These are phyloP conservation scores for Vinca major DNA, from an alignment of 305 asterid species.

Conservation along the genomic window DNA sequence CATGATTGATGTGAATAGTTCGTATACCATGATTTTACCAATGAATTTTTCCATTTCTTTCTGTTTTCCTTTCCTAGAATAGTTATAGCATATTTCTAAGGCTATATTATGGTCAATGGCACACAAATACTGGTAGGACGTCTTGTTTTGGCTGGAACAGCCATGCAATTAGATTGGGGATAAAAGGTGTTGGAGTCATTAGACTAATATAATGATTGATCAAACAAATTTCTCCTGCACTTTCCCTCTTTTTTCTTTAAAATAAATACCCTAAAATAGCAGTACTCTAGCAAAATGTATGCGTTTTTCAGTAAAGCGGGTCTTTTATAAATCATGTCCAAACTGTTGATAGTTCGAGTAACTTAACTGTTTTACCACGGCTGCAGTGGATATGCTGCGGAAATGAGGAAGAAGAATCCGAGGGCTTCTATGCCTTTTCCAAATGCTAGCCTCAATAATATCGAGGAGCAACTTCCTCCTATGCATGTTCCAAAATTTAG, in stretches of 20 bases:
- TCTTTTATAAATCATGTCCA: background rate
- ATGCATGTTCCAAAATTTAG: slow-evolving; percentile 34
- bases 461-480: slow-evolving; percentile 39
- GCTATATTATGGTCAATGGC: background rate
- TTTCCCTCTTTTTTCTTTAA: background rate
- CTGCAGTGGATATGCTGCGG: slow-evolving; percentile 67
- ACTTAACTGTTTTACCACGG: slow-evolving; percentile 4
- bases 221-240: background rate
- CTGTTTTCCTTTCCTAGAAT: background rate
- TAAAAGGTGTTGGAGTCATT: too few relatives aligned
- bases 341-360: background rate
- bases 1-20: too few relatives aligned
- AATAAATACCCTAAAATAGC: background rate
- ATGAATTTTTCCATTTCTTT: background rate
- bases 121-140: too few relatives aligned
- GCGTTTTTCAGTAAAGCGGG: background rate
- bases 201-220: background rate
- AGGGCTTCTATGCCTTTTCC: slow-evolving; percentile 38
- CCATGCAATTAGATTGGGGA: too few relatives aligned
- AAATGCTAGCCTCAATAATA: slow-evolving; percentile 13
- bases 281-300: background rate
- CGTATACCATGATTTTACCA: background rate
- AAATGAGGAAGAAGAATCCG: slow-evolving; percentile 41
- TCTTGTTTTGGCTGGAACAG: too few relatives aligned
- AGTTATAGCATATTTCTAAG: background rate